These are phyloP conservation scores for Rhodosporidiobolus odoratus DNA, from an alignment of 768 basidiomycete genomes.

Conservation along the genomic window DNA sequence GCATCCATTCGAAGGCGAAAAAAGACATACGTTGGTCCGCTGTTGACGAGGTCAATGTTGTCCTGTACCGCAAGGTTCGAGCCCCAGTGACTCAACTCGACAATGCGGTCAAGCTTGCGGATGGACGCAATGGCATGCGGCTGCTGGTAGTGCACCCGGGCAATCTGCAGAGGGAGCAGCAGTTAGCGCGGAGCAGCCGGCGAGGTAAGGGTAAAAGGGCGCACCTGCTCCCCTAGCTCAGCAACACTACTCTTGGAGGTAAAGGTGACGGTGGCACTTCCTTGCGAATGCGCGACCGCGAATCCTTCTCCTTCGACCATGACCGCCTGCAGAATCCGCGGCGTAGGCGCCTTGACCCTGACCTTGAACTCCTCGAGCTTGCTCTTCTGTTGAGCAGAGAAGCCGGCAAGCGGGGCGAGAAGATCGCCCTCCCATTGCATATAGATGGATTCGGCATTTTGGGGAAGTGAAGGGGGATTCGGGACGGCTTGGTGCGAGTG, in stretches of 20 bases:
- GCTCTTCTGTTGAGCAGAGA: neutral
- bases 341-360: conserved; percentile 36
- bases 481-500: conserved; percentile 12
- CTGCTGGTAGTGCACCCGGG: conserved; percentile 67
- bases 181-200: neutral
- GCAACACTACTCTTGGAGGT: conserved; percentile 11
- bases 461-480: conserved; percentile 30
- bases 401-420: conserved; percentile 28
- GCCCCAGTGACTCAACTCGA: conserved; percentile 97
- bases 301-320: conserved; percentile 12
- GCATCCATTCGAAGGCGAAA: too few relatives aligned
- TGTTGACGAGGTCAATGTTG: conserved; percentile 75
- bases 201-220: neutral
- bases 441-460: conserved; percentile 35
- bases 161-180: conserved; percentile 13
- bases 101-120: conserved; percentile 63
- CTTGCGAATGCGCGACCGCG: conserved; percentile 11
- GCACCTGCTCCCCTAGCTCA: conserved; percentile 14
- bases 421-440: conserved; percentile 40
- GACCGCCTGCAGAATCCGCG: conserved; percentile 3
- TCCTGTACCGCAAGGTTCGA: conserved; percentile 90
- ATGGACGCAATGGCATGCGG: conserved; percentile 77
- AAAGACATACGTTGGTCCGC: conserved; percentile 72
- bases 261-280: conserved; percentile 17
- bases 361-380: conserved; percentile 31